Base-by-base conservation (phyloP, 2,329 filamentous ascomycete species). In the Phialophora chinensis region DNA sequence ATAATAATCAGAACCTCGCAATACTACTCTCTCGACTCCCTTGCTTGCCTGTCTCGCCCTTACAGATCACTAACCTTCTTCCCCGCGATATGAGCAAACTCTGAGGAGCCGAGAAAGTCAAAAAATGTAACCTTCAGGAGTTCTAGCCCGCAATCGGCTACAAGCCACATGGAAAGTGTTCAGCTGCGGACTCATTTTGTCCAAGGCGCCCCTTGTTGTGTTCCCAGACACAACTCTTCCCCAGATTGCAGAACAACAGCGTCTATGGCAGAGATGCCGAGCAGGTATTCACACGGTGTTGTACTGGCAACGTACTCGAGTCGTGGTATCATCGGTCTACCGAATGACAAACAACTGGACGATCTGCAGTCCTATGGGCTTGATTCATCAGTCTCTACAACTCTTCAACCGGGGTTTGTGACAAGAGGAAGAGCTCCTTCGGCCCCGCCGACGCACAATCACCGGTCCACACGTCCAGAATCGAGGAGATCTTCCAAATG, bases 251-350 rank as follows among this genome's bases (percentile, higher is more conserved):
- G 27, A n/a, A 20, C 53, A 17, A 20, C 53, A n/a, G 49, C 49
- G 1, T 55, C 20, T 44, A 12, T 29, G 52, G 20, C 52, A 70
- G 61, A 61, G 70, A 71, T 71, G 66, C 70, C 71, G 14, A 61
- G 69, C 27, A 73, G 71, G 49, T 73, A 73, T 57, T 73, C 71
- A 14, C 70, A 73, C 61, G 68, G 63, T 31, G 68, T 72, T 10
- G 71, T 72, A 7, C 66, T 73, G 38, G 70, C 70, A 25, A 62
- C 59, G 52, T 71, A 69, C 56, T 72, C 70, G 25, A 65, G 63
- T 58, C 69, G 56, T 12, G 70, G 68, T 17, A 56, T 72, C 54
- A 66, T 67, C 57, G 54, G 27, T 38, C 38, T 65, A 4, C 63
- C 68, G 4, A 63, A 54, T 38, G 65, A 69, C n/a, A 61, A 67